Evolutionary conservation across 345 rosid species (phyloP).

Genomic region (Camelina neglecta): DNA sequence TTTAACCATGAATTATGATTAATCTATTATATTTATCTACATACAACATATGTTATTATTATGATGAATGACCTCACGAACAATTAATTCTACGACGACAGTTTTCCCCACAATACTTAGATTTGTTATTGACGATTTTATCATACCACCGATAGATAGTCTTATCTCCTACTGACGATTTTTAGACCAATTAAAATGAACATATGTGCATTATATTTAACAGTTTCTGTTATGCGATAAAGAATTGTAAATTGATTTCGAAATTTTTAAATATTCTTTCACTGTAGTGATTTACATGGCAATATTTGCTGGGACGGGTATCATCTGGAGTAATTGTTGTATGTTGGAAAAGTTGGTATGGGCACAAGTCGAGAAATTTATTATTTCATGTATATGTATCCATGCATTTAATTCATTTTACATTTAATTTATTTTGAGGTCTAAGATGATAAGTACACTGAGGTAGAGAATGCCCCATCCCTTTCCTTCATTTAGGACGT

Average conservation of each 20-base stretch:
- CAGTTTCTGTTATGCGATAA: neutral
- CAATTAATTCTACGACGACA: too few relatives aligned
- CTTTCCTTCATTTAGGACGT: slow-evolving; percentile 62
- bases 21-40: too few relatives aligned
- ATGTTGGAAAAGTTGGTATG: slow-evolving; percentile 30
- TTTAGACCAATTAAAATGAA: too few relatives aligned
- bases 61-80: too few relatives aligned
- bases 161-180: too few relatives aligned
- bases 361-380: slow-evolving; percentile 18
- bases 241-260: neutral
- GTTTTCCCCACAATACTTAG: too few relatives aligned
- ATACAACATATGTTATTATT: too few relatives aligned
- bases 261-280: neutral
- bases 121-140: too few relatives aligned
- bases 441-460: slow-evolving; percentile 52
- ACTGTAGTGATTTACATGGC: neutral
- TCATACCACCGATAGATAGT: too few relatives aligned
- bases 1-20: too few relatives aligned
- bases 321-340: slow-evolving; percentile 33
- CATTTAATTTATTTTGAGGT: slow-evolving; percentile 30
- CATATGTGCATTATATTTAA: too few relatives aligned
- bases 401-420: slow-evolving; percentile 27
- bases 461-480: slow-evolving; percentile 63
- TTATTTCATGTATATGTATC: slow-evolving; percentile 28
- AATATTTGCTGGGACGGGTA: neutral